Conservation (phyloP, 2,329 filamentous ascomycete species). For the Aspergillus sp. region DNA sequence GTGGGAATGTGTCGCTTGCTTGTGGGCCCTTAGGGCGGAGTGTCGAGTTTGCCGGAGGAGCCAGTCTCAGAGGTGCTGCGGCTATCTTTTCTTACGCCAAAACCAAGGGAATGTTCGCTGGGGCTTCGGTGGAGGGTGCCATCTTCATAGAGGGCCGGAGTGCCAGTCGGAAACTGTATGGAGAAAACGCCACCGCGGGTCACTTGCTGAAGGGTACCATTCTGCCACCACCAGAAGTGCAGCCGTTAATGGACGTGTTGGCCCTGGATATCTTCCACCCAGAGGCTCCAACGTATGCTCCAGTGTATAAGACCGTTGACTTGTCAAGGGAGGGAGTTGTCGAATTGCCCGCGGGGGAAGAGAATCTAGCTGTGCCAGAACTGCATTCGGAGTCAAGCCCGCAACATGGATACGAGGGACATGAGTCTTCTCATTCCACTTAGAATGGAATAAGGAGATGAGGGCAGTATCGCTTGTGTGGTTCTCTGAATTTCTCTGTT, state of each 20-base stretch:
- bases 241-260: constrained; percentile 71
- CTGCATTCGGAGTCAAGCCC: too few relatives aligned
- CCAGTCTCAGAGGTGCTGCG: constrained; percentile 73
- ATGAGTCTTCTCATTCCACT: too few relatives aligned
- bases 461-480: too few relatives aligned
- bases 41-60: constrained; percentile 84
- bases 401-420: too few relatives aligned
- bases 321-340: too few relatives aligned
- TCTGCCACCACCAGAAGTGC: constrained; percentile 66
- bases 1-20: constrained; percentile 88
- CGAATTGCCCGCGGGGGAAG: too few relatives aligned
- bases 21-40: constrained; percentile 87
- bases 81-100: constrained; percentile 94
- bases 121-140: constrained; percentile 82
- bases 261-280: constrained; percentile 68
- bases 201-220: constrained; percentile 75
- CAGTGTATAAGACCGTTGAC: too few relatives aligned
- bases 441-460: too few relatives aligned
- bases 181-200: constrained; percentile 64
- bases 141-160: constrained; percentile 85
- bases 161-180: constrained; percentile 92
- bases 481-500: too few relatives aligned
- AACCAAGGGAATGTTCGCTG: constrained; percentile 91
- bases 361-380: too few relatives aligned
- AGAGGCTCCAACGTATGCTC: too few relatives aligned